A percentile compares a stretch with the other conserved stretches of the same genome.
These are phyloP conservation scores for Erythrobasidium hasegawianum DNA, from an alignment of 1,284 basidiomycete species.

Conservation along the genomic window DNA sequence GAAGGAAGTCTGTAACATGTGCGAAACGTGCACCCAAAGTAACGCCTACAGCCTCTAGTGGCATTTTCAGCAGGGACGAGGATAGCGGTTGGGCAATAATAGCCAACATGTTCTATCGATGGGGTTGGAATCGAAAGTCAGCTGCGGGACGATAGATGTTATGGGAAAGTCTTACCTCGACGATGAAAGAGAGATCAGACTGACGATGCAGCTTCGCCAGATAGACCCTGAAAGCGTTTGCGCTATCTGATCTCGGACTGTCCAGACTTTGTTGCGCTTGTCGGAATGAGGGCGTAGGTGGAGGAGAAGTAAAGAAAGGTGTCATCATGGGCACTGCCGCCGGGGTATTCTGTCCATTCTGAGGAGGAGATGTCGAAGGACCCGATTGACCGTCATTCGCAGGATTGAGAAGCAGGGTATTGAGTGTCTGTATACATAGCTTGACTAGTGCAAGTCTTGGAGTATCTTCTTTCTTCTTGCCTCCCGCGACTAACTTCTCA, in stretches of 20 bases:
- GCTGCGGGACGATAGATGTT: no score
- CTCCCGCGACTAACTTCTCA: constrained; percentile 32
- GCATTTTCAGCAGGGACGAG: constrained; percentile 22
- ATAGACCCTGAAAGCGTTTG: constrained; percentile 86
- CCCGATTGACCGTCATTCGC: neutral
- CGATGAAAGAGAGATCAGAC: constrained; percentile 77
- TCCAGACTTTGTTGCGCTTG: constrained; percentile 52
- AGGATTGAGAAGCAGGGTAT: constrained; percentile 5
- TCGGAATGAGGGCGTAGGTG: constrained; percentile 47
- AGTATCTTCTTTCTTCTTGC: constrained; percentile 20
- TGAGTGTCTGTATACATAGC: constrained; percentile 15
- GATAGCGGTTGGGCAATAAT: constrained; percentile 23
- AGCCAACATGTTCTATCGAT: constrained; percentile 21
- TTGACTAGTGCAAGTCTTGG: constrained; percentile 22
- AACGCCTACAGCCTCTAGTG: constrained; percentile 22
- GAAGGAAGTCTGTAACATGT: constrained; percentile 48
- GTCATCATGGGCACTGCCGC: neutral
- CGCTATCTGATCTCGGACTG: constrained; percentile 58
- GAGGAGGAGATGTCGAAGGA: no score
- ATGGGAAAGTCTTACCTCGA: constrained; percentile 75
- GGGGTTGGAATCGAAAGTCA: no score
- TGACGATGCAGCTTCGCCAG: constrained; percentile 82
- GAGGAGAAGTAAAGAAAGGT: constrained; percentile 50
- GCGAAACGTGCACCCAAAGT: constrained; percentile 4
- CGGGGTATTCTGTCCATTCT: constrained; percentile 21